phyloP scores from a whole-genome alignment of 2,329 filamentous ascomycete species.

The Neofusicoccum parvum region DNA sequence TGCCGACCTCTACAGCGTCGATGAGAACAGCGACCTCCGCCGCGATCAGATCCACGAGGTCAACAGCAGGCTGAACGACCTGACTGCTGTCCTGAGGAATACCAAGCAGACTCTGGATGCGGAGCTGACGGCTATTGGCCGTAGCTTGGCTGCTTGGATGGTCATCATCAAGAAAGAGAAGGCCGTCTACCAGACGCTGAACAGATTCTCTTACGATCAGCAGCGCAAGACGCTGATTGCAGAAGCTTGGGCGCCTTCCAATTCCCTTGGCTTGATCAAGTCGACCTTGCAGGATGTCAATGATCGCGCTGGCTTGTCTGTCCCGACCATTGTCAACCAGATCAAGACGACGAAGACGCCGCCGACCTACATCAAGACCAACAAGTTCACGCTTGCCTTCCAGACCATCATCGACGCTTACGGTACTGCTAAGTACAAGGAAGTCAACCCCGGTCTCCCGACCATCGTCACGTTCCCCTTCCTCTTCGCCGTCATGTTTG shows the following conservation, averaged over 20 bases:
- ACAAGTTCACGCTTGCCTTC: constrained; percentile 97
- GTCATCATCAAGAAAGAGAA: constrained; percentile 98
- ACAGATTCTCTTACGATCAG: constrained; percentile 95
- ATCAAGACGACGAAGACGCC: constrained; percentile 97
- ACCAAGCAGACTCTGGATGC: constrained; percentile 93
- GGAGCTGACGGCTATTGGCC: constrained; percentile 90
- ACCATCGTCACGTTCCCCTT: constrained; percentile 99
- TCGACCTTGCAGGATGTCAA: constrained; percentile 95
- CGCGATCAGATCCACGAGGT: constrained; percentile 97
- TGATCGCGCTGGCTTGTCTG: constrained; percentile 91
- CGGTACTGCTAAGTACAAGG: constrained; percentile 93
- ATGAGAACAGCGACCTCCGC: constrained; percentile 94
- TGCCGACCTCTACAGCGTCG: constrained; percentile 92
- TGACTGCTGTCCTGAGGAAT: constrained; percentile 89
- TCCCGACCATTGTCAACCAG: constrained; percentile 97
- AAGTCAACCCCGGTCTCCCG: constrained; percentile 93
- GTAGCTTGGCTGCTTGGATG: constrained; percentile 94
- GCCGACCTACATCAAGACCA: constrained; percentile 95
- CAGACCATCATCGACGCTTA: constrained; percentile 99
- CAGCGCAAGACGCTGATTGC: constrained; percentile 95
- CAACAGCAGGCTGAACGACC: constrained; percentile 87
- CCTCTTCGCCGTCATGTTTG: constrained; percentile 99
- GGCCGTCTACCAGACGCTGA: constrained; percentile 92
- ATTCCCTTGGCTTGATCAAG: constrained; percentile 85
- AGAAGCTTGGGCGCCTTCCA: constrained; percentile 95